Base-by-base conservation (phyloP, 2,329 filamentous ascomycete species). In the Dothistroma septosporum region DNA sequence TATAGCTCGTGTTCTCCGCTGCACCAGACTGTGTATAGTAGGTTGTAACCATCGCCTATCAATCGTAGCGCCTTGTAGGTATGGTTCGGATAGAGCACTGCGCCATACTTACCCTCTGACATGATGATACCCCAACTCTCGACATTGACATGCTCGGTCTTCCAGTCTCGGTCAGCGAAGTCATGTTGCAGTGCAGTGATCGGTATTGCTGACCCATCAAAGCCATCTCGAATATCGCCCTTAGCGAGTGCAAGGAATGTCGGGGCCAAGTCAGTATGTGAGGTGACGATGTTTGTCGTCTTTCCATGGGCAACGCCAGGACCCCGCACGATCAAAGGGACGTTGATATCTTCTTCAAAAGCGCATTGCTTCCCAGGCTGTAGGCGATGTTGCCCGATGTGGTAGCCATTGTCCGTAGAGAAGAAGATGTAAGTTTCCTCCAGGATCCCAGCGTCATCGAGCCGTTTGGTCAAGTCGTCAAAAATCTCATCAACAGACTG, bases 1-100 rank as follows among this genome's bases (percentile, higher is more conserved):
- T 89, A 90, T 1, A 88, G 78, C 70, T 90, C 86, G 58, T 84
- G 82, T 50, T 88, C 86, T 55, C 85, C 85, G 14, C 76, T 87
- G 68, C 87, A 90, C 86, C 87, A 90, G 0, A 88, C 84, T 0
- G 85, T 81, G 67, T 90, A 90, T 62, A 85, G 84, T 5, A 89
- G 70, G 66, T 82, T 84, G 68, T 88, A 89, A 9, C 55, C 65
- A 2, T 65, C 37, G 4, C 66, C 70, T 7, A 68, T 61, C 7
- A 73, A 37, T 9, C 71, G 64, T 2, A 73, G 58, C 1, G 70
- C 70, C 60, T 73, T 73, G 65, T 73, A 73, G 11, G 70, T 72
- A 48, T 71, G 68, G 53, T 72, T 73, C 5, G 63, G 60, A 22
- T 71, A 65, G 9, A 70, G 56, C 8, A 62, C 59, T 14, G 62